A percentile compares a stretch with the other conserved stretches of the same genome.
Evolutionary conservation across 306 rosid species (phyloP).

Genomic region (Vicia villosa): DNA sequence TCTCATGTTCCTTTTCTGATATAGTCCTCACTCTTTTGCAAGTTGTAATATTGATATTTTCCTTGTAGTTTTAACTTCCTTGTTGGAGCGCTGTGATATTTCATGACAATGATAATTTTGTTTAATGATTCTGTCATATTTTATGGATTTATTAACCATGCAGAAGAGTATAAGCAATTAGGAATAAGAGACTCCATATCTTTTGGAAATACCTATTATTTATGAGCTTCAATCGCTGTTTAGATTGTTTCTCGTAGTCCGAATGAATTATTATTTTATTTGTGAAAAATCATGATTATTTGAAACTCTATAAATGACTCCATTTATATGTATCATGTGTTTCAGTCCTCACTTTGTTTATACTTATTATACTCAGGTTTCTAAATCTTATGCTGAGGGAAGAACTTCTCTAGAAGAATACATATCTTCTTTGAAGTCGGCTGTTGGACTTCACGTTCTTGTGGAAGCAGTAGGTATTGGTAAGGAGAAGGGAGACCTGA

Average conservation of each 20-base stretch:
- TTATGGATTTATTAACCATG: background rate
- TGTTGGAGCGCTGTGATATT: background rate
- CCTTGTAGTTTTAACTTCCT: background rate
- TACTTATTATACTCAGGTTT: constrained; percentile 50
- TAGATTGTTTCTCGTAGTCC: background rate
- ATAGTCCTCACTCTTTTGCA: too few relatives aligned
- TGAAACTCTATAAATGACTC: too few relatives aligned
- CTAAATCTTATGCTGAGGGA: constrained; percentile 64
- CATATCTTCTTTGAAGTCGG: constrained; percentile 61
- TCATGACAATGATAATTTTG: background rate
- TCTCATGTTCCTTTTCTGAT: background rate
- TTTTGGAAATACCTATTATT: background rate
- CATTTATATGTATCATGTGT: too few relatives aligned
- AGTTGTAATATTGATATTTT: background rate
- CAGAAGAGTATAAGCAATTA: background rate
- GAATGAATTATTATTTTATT: too few relatives aligned
- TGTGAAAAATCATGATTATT: too few relatives aligned
- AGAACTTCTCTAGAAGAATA: constrained; percentile 66
- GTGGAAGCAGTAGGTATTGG: constrained; percentile 78
- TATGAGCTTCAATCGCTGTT: background rate
- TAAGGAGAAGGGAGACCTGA: constrained; percentile 74
- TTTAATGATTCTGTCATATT: background rate
- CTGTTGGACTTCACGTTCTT: constrained; percentile 58
- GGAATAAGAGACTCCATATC: background rate
- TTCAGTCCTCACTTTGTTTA: constrained; percentile 30